Conservation (phyloP, 306 rosid species). For the Cicer cuneatum region DNA sequence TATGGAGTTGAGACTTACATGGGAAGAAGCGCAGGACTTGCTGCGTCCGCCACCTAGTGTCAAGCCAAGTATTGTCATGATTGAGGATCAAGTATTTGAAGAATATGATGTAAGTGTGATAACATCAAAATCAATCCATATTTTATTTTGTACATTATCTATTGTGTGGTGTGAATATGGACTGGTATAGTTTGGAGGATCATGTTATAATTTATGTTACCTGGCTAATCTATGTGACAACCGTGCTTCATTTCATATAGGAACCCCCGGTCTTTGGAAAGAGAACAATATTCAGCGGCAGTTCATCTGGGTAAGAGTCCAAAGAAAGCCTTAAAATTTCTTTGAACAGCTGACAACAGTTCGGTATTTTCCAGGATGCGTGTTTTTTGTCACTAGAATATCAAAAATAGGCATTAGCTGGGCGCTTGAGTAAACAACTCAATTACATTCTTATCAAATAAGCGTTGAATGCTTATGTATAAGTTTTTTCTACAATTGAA, state of each 20-base stretch:
- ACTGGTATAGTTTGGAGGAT: constrained; percentile 25
- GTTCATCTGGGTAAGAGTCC: constrained; percentile 75
- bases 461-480: neutral
- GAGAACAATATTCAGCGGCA: constrained; percentile 74
- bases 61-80: constrained; percentile 77
- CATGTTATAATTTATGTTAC: constrained; percentile 37
- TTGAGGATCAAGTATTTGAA: constrained; percentile 90
- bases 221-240: constrained; percentile 39
- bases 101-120: constrained; percentile 85
- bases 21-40: constrained; percentile 99
- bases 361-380: constrained; percentile 20
- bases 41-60: constrained; percentile 92
- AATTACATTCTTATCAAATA: neutral
- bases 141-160: constrained; percentile 29
- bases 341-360: constrained; percentile 13
- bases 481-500: neutral
- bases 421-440: neutral
- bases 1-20: constrained; percentile 84
- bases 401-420: constrained; percentile 22
- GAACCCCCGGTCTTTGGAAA: constrained; percentile 98
- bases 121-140: constrained; percentile 21
- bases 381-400: constrained; percentile 16
- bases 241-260: constrained; percentile 56
- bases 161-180: constrained; percentile 2
- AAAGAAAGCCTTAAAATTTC: neutral